A percentile compares a stretch with the other conserved stretches of the same genome.
These are phyloP conservation scores for Leccinum longicurvipes DNA, from an alignment of 768 basidiomycete genomes.

Conservation along the genomic window DNA sequence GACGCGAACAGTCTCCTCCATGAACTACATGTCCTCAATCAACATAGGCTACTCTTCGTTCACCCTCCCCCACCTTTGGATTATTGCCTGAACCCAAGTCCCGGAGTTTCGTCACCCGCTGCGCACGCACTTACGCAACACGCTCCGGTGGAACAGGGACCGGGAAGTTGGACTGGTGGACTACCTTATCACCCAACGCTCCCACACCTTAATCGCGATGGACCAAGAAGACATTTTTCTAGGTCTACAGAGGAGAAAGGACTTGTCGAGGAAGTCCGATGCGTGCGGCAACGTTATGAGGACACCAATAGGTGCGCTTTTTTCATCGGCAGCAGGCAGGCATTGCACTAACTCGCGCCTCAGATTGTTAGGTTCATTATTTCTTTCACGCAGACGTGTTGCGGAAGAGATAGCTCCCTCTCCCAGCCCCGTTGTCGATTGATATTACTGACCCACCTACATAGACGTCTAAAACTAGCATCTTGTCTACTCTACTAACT, in stretches of 20 bases:
- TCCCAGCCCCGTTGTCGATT: not conserved
- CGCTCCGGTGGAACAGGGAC: not conserved
- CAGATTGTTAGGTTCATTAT: slow-evolving; percentile 62
- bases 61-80: slow-evolving; percentile 14
- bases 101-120: not conserved
- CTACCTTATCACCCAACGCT: slow-evolving; percentile 2
- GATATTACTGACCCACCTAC: not conserved
- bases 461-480: too few species aligned
- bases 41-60: slow-evolving; percentile 53
- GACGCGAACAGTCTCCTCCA: slow-evolving; percentile 63
- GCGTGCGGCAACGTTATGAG: slow-evolving; percentile 60
- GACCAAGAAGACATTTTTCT: not conserved
- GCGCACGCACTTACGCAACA: not conserved
- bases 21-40: slow-evolving; percentile 65
- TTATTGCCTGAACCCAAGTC: not conserved
- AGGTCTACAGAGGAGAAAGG: slow-evolving; percentile 11
- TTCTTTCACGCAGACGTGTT: slow-evolving; percentile 55
- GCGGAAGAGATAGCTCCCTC: slow-evolving; percentile 14
- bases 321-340: not conserved
- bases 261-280: slow-evolving; percentile 38
- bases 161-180: slow-evolving; percentile 1
- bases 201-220: slow-evolving; percentile 1
- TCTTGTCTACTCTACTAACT: too few species aligned
- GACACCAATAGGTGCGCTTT: slow-evolving; percentile 55
- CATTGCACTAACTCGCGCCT: slow-evolving; percentile 4